Base-by-base conservation (phyloP, 441 rosid genomes). In the Brassica hybrid region DNA sequence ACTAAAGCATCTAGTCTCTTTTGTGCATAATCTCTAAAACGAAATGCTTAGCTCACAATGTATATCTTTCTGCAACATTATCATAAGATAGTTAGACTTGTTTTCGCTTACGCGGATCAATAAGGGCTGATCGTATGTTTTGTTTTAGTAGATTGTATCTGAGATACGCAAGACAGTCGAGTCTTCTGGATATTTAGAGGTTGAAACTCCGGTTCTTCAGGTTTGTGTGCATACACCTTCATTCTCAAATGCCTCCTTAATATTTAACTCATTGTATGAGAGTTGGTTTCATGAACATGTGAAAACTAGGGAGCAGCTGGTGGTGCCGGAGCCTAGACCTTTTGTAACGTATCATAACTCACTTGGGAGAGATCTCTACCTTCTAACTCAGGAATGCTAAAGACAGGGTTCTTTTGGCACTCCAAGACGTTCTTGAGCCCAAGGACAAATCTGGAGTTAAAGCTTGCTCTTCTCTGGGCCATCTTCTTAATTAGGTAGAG, bases 291-390 rank as follows among this genome's bases (percentile, higher is more conserved):
- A 85, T 87, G 48, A 70, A 80, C 79, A 82, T 85, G 62, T 76
- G 77, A 65, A 68, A 67, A 79, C 85, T 84, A 93, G 98, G 97
- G 97, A 83, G 98, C 96, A 86, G 98, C 96, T 77, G 99, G 99
- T 82, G 96, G 99, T 86, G 99, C 97, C 8, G 99, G 90, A 81
- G 97, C 98, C 99, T 38, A 84, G 97, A 84, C 99, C 97, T 18
- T 94, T 94, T 81, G 88, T 94, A 34, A 92, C 99, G 30, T 84
- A 82, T 83, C 99, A 92, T 86, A 92, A 94, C 82, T 94, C 99
- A 43, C 96, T 94, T 81, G 92, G 90, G 77, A 91, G 94, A 84
- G 90, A 92, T 83, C 97, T 91, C 52, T 92, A 89, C 83, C 85
- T 92, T 72, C 86, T 97, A 84, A 94, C 45, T 38, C 45, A 38